Evolutionary conservation across 371 early-diverging fungal species (phyloP).

Genomic region (Syncephalastrum contaminatum): DNA sequence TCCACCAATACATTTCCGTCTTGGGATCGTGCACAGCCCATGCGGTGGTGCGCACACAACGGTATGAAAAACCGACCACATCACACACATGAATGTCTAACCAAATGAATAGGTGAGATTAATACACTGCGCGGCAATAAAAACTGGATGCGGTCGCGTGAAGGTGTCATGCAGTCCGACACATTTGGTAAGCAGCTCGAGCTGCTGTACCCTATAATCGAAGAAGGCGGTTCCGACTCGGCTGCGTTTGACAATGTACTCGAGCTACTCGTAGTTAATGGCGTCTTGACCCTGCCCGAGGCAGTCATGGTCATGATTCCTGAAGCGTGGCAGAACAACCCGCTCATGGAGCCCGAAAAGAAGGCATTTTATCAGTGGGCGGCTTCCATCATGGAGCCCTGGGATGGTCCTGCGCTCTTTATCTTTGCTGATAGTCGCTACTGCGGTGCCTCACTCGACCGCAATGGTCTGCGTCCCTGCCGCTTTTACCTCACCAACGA

Average conservation of each 20-base stretch:
- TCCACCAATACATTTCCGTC: slow-evolving; percentile 98
- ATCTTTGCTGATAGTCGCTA: slow-evolving; percentile 96
- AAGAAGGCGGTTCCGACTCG: slow-evolving; percentile 96
- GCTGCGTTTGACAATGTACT: slow-evolving; percentile 96
- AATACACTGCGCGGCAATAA: slow-evolving; percentile 98
- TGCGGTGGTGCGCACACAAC: slow-evolving; percentile 96
- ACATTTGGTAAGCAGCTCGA: slow-evolving; percentile 81
- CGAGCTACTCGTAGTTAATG: slow-evolving; percentile 89
- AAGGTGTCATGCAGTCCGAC: slow-evolving; percentile 86
- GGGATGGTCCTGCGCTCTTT: slow-evolving; percentile 98
- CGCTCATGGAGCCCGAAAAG: slow-evolving; percentile 81
- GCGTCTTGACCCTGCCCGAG: slow-evolving; percentile 88
- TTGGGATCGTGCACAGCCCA: slow-evolving; percentile 98
- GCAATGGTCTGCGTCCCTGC: slow-evolving; percentile 96
- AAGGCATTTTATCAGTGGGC: slow-evolving; percentile 96
- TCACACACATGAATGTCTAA: too few species aligned
- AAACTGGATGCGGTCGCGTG: slow-evolving; percentile 98
- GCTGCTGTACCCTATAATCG: slow-evolving; percentile 89
- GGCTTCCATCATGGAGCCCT: slow-evolving; percentile 95
- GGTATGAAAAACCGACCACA: slow-evolving; percentile 54
- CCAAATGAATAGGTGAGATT: slow-evolving; percentile 76
- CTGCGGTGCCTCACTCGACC: slow-evolving; percentile 93
- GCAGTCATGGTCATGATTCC: slow-evolving; percentile 98
- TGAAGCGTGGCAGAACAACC: slow-evolving; percentile 95
- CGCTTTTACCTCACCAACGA: slow-evolving; percentile 91